Evolutionary conservation across 768 basidiomycete genomes (phyloP).

Genomic region (Pisolithus microcarpus): DNA sequence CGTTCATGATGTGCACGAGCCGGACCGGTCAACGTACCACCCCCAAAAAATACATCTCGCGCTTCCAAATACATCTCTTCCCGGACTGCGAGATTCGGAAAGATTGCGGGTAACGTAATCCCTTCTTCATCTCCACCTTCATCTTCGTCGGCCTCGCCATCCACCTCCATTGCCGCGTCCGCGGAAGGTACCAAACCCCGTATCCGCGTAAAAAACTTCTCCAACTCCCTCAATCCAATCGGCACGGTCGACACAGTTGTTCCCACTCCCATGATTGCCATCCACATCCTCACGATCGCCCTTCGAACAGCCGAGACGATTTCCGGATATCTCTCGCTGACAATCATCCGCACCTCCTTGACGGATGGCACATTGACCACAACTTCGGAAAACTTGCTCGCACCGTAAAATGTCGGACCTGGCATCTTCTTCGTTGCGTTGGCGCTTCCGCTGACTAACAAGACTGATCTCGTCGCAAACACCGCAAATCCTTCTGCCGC

Average conservation of each 20-base stretch:
- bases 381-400: slow-evolving; percentile 77
- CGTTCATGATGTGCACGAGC: slow-evolving; percentile 43
- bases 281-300: slow-evolving; percentile 67
- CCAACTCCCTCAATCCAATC: slow-evolving; percentile 72
- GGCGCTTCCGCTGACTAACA: slow-evolving; percentile 36
- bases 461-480: slow-evolving; percentile 79
- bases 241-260: slow-evolving; percentile 47
- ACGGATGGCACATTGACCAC: slow-evolving; percentile 50
- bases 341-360: slow-evolving; percentile 64
- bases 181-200: slow-evolving; percentile 51
- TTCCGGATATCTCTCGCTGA: slow-evolving; percentile 58
- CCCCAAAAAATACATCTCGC: slow-evolving; percentile 87
- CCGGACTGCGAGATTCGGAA: slow-evolving; percentile 67
- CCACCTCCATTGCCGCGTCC: slow-evolving; percentile 37
- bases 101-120: slow-evolving; percentile 37
- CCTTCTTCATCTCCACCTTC: slow-evolving; percentile 13
- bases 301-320: slow-evolving; percentile 43
- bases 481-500: slow-evolving; percentile 78
- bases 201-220: slow-evolving; percentile 76
- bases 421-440: slow-evolving; percentile 31
- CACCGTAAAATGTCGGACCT: slow-evolving; percentile 69
- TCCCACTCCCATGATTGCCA: slow-evolving; percentile 44
- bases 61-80: slow-evolving; percentile 89
- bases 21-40: slow-evolving; percentile 46
- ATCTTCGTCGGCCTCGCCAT: slow-evolving; percentile 7